Conservation (phyloP, 768 basidiomycete species). For the Phaeotremella skinneri region DNA sequence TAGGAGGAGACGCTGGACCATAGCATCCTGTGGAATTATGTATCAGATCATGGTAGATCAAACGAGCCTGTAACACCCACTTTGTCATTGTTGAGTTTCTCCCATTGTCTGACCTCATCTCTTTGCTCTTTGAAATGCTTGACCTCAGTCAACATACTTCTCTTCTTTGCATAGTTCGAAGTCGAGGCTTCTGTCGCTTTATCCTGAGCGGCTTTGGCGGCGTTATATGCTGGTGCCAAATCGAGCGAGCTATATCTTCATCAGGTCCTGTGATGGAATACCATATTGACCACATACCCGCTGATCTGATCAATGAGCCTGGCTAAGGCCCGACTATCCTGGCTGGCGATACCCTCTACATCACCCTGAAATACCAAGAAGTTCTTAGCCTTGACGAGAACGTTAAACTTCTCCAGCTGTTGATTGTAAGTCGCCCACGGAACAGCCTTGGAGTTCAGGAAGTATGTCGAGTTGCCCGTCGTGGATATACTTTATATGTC, state of each 20-base stretch:
- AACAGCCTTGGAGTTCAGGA: slow-evolving; percentile 73
- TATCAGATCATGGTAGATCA: no score
- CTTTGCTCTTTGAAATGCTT: slow-evolving; percentile 98
- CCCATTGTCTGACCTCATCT: slow-evolving; percentile 83
- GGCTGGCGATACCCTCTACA: slow-evolving; percentile 94
- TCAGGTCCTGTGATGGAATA: not conserved
- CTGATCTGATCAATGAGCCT: slow-evolving; percentile 92
- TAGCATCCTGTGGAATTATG: slow-evolving; percentile 63
- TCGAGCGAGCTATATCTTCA: slow-evolving; percentile 65
- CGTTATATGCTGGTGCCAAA: slow-evolving; percentile 81
- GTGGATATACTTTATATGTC: slow-evolving; percentile 68
- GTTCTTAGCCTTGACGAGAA: slow-evolving; percentile 98
- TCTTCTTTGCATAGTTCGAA: slow-evolving; percentile 87
- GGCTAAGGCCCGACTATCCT: slow-evolving; percentile 84
- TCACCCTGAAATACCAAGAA: slow-evolving; percentile 99
- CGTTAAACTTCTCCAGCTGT: slow-evolving; percentile 81
- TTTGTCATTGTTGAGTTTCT: slow-evolving; percentile 68
- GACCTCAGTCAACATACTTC: slow-evolving; percentile 90
- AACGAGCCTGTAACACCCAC: slow-evolving; percentile 56
- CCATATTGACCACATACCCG: slow-evolving; percentile 55
- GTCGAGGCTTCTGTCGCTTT: slow-evolving; percentile 91
- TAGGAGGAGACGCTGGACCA: slow-evolving; percentile 75
- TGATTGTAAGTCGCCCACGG: slow-evolving; percentile 86
- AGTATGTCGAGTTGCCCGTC: slow-evolving; percentile 85
- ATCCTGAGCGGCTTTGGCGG: slow-evolving; percentile 79